Percentiles rank a stretch among this genome's conserved stretches.
Conservation (phyloP, 345 rosid species). For the Aegle marmelos region DNA sequence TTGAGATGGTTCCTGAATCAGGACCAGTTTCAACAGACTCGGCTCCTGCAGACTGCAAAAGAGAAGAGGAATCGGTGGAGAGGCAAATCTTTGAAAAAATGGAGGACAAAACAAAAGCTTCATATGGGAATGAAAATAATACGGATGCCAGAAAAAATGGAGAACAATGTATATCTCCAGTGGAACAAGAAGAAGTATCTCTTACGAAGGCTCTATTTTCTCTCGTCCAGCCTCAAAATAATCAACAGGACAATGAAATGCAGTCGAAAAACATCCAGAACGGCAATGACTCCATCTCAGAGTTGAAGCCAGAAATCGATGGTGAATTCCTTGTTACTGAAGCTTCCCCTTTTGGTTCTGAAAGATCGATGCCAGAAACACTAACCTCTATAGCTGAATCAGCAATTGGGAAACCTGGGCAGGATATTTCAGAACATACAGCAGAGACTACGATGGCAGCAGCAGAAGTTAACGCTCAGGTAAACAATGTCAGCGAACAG, state of each 20-base stretch:
- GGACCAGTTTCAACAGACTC: slow-evolving; percentile 7
- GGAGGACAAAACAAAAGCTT: slow-evolving; percentile 7
- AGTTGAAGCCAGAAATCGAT: slow-evolving; percentile 15
- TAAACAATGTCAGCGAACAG: slow-evolving; percentile 5
- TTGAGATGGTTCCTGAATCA: slow-evolving; percentile 6
- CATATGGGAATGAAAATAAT: neutral
- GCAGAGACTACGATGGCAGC: neutral
- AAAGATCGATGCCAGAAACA: slow-evolving; percentile 6
- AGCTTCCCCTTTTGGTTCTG: slow-evolving; percentile 13
- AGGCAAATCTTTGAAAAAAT: slow-evolving; percentile 19
- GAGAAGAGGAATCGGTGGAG: slow-evolving; percentile 21
- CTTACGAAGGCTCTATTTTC: neutral
- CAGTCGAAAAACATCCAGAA: slow-evolving; percentile 4
- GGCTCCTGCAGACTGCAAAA: slow-evolving; percentile 6
- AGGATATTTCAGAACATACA: neutral
- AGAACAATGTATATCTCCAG: slow-evolving; percentile 4
- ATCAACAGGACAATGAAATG: slow-evolving; percentile 4
- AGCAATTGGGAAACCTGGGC: slow-evolving; percentile 10
- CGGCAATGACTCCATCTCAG: slow-evolving; percentile 10
- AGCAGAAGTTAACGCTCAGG: slow-evolving; percentile 5
- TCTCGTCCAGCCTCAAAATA: slow-evolving; percentile 14
- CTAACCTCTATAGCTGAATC: neutral
- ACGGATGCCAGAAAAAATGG: neutral
- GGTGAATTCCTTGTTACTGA: slow-evolving; percentile 12
- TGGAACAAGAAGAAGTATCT: slow-evolving; percentile 12